Percentiles rank a stretch among this genome's conserved stretches.
These are phyloP conservation scores for Crocinoboletus sp. DNA, from an alignment of 1,284 basidiomycete species.

Conservation along the genomic window DNA sequence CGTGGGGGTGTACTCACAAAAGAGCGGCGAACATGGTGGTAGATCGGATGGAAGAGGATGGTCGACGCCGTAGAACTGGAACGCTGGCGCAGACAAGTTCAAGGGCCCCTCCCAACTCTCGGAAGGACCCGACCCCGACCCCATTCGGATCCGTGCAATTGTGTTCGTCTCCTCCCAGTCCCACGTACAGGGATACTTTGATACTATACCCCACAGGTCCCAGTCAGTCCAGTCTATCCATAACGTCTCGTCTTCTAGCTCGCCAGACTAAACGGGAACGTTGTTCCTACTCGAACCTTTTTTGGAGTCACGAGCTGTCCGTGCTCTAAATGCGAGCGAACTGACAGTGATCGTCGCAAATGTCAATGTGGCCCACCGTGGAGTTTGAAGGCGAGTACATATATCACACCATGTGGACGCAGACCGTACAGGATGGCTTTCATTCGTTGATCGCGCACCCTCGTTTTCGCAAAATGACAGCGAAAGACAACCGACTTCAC, in stretches of 20 bases:
- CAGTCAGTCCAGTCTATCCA: no score
- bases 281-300: neutral
- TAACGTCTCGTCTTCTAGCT: neutral
- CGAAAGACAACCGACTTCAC: neutral
- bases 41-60: slow-evolving; percentile 15
- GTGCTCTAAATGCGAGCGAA: neutral
- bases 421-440: no score
- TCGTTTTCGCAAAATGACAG: neutral
- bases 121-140: slow-evolving; percentile 11
- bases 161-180: no score
- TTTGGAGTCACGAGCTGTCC: no score
- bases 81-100: no score
- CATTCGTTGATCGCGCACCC: neutral
- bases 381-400: neutral
- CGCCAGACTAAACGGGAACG: neutral
- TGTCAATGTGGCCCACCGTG: neutral
- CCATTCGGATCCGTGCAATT: no score
- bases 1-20: slow-evolving; percentile 48
- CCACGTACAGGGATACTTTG: no score
- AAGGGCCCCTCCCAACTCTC: no score
- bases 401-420: no score
- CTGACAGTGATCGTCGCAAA: neutral
- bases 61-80: no score
- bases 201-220: no score
- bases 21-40: slow-evolving; percentile 73